Base-by-base conservation (phyloP, 208 protist genomes). In the Crithidia brevicula region DNA sequence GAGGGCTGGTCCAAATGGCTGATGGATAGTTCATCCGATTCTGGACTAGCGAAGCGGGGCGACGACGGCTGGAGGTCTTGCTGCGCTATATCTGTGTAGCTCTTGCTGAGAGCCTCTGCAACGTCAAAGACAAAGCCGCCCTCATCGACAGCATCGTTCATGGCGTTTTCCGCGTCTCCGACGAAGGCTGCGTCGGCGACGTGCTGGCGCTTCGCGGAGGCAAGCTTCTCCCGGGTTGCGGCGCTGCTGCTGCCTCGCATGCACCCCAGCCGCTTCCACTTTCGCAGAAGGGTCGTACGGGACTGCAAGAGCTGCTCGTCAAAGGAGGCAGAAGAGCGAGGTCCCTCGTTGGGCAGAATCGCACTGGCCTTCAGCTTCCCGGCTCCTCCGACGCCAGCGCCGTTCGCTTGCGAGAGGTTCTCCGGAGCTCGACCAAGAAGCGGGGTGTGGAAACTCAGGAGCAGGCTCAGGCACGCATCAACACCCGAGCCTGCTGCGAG, bases 201-300 rank as follows among this genome's bases (percentile, higher is more conserved):
- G n/a, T 25, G 27, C 6, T 45, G 46, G 20, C 46, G 59, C 42
- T 54, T 52, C 59, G 45, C 54, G 11, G 22, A 22, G 10, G 45
- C 59, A 3, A 65, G 25, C 28, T 65, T 65, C 50, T 68, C 62
- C 0, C 62, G 47, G 13, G 47, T 49, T 16, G 38, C 49, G 40
- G 43, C 46, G 27, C 27, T 57, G 50, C 7, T 59, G 62, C 50
- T 68, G 49, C 25, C 34, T 3, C 56, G 70, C 70, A 76, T 65
- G 49, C 62, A 76, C 20, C 51, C 45, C 25, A 76, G 70, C 10
- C 47, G 62, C 23, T 62, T 66, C 70, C 70, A 76, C 56, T 65
- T 57, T 22, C 46, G 23, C 45, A 76, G 40, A 0, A 76, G 62
- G 5, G 13, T 45, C 22, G 0, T 34, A 8, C 31, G 10, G 54